Evolutionary conservation across 257 asterid species (phyloP).

Genomic region (Nicotiana paniculata): DNA sequence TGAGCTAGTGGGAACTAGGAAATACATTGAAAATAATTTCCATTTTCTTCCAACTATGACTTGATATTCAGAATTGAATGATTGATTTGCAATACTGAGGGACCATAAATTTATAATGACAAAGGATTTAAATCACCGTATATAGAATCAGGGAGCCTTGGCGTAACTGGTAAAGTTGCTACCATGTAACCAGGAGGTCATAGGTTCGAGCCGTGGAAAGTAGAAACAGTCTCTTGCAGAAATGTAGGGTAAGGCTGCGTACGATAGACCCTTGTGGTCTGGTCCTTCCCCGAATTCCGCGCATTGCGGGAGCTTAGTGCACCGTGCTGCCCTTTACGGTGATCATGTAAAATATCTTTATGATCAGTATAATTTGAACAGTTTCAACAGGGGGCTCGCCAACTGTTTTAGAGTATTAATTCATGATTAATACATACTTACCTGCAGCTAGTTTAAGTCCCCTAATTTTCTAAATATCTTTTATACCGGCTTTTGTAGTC

Average conservation of each 20-base stretch:
- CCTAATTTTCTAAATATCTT: neutral
- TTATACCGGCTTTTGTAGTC: neutral
- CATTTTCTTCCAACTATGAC: neutral
- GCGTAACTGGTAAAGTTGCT: too few relatives aligned
- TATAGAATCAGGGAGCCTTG: too few relatives aligned
- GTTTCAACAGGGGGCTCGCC: neutral
- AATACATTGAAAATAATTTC: neutral
- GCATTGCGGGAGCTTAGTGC: too few relatives aligned
- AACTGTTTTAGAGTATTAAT: neutral
- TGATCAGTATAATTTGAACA: neutral
- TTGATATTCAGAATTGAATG: neutral
- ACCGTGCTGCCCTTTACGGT: too few relatives aligned
- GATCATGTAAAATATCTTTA: neutral
- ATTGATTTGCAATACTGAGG: neutral
- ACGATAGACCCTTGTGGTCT: too few relatives aligned
- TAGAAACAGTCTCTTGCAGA: too few relatives aligned
- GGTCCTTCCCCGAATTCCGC: too few relatives aligned
- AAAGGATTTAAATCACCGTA: neutral
- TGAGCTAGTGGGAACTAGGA: neutral
- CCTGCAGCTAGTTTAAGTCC: neutral
- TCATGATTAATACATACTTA: neutral
- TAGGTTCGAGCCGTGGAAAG: too few relatives aligned
- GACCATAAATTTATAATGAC: neutral
- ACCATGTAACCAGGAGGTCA: too few relatives aligned
- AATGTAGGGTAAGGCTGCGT: too few relatives aligned